These are phyloP conservation scores for Annulohypoxylon bovei DNA, from an alignment of 495 filamentous ascomycete genomes.

Conservation along the genomic window DNA sequence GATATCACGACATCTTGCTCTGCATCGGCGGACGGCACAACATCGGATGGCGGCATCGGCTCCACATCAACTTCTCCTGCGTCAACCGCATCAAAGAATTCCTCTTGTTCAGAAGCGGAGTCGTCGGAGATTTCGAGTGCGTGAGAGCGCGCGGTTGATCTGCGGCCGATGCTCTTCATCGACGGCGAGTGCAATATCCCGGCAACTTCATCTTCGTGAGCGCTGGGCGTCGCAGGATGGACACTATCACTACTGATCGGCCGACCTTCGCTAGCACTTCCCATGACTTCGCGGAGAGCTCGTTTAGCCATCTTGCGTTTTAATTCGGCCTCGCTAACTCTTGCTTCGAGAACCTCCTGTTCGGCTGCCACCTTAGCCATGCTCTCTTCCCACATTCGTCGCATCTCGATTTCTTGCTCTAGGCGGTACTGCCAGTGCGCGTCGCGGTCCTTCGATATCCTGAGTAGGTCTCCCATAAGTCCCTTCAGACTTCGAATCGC, in stretches of 20 bases:
- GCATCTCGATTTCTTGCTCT: slow-evolving; percentile 85
- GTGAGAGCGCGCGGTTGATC: slow-evolving; percentile 68
- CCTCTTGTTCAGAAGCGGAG: slow-evolving; percentile 86
- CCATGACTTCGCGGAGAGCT: slow-evolving; percentile 87
- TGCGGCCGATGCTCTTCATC: slow-evolving; percentile 53
- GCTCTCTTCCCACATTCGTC: slow-evolving; percentile 97
- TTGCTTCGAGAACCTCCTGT: slow-evolving; percentile 87
- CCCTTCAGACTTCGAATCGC: slow-evolving; percentile 89
- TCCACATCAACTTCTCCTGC: slow-evolving; percentile 87
- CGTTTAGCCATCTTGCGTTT: slow-evolving; percentile 90
- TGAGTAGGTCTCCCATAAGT: slow-evolving; percentile 85
- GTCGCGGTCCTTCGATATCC: slow-evolving; percentile 92
- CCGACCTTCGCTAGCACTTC: slow-evolving; percentile 62
- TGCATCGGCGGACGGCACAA: slow-evolving; percentile 52
- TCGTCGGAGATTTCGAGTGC: slow-evolving; percentile 72
- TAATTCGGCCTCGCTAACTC: slow-evolving; percentile 87
- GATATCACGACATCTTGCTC: slow-evolving; percentile 55
- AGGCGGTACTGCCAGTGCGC: slow-evolving; percentile 96
- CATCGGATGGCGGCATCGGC: slow-evolving; percentile 58
- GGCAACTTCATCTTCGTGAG: slow-evolving; percentile 42
- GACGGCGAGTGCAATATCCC: slow-evolving; percentile 57
- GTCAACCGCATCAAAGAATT: slow-evolving; percentile 98
- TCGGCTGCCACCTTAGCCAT: slow-evolving; percentile 94
- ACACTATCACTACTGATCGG: slow-evolving; percentile 50
- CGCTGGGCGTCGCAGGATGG: slow-evolving; percentile 45